These are phyloP conservation scores for Phytophthora nicotianae DNA, from an alignment of 352 stramenopile genomes.

Conservation along the genomic window DNA sequence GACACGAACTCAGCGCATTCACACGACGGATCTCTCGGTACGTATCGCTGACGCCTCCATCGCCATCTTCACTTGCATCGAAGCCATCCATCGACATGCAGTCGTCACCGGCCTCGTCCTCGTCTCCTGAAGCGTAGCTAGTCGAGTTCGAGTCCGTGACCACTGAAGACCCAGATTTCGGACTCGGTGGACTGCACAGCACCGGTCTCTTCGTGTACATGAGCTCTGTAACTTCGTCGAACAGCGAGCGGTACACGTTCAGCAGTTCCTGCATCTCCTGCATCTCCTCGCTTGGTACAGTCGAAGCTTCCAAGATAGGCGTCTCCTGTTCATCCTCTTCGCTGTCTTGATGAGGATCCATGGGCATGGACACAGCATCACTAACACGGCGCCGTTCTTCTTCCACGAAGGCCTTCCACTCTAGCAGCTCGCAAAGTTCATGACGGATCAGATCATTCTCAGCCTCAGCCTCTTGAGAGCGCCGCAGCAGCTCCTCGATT, in stretches of 20 bases:
- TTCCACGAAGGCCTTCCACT: conserved; percentile 75
- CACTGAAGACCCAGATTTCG: conserved; percentile 67
- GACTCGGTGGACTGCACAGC: conserved; percentile 48
- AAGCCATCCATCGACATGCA: conserved; percentile 41
- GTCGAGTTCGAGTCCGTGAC: conserved; percentile 70
- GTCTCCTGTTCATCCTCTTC: conserved; percentile 28
- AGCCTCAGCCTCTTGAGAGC: conserved; percentile 54
- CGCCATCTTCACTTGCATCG: conserved; percentile 41
- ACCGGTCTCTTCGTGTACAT: conserved; percentile 61
- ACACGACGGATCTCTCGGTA: conserved; percentile 71
- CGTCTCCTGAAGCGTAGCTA: conserved; percentile 63
- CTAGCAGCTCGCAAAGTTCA: conserved; percentile 71
- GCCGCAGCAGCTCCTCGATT: conserved; percentile 31
- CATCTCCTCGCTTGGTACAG: conserved; percentile 40
- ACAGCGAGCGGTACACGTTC: conserved; percentile 72
- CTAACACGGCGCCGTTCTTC: conserved; percentile 47
- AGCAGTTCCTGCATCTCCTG: conserved; percentile 66
- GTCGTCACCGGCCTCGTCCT: conserved; percentile 46
- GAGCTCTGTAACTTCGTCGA: conserved; percentile 61
- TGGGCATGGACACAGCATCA: conserved; percentile 29
- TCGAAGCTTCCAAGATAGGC: conserved; percentile 25
- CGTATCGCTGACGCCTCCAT: conserved; percentile 32
- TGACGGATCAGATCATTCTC: conserved; percentile 76
- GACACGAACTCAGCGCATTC: conserved; percentile 54
- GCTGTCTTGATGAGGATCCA: conserved; percentile 23